Conservation (phyloP, 2,329 filamentous ascomycete species). For the Cercospora citrullina region DNA sequence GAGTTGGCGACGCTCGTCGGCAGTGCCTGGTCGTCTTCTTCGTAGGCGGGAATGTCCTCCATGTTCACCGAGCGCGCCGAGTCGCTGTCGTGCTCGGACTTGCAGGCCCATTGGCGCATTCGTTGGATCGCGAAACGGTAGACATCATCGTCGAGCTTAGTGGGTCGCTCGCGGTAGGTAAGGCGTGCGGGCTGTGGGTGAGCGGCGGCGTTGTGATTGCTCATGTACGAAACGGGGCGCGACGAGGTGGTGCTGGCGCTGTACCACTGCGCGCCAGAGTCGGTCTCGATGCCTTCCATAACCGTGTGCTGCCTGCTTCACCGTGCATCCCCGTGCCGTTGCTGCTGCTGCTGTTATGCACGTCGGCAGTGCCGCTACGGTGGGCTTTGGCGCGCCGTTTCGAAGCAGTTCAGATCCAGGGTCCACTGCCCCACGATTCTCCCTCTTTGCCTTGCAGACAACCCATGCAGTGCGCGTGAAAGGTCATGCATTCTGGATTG, state of each 20-base stretch:
- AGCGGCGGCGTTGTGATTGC: constrained; percentile 28
- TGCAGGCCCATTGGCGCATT: constrained; percentile 1
- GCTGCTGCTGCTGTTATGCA: constrained; percentile 1
- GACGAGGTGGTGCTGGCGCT: constrained; percentile 35
- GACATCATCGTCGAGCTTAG: constrained; percentile 29
- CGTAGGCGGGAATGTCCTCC: constrained; percentile 23
- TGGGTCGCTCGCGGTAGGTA: constrained; percentile 24
- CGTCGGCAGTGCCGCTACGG: not conserved
- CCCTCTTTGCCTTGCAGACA: not conserved
- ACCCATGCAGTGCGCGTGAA: not conserved
- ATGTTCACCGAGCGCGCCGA: constrained; percentile 11
- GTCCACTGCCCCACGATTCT: not conserved
- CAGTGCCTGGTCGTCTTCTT: constrained; percentile 18
- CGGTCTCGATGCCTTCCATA: constrained; percentile 18
- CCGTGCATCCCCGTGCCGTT: not conserved
- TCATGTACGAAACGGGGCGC: constrained; percentile 39
- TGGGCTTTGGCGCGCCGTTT: not conserved
- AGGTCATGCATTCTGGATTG: not conserved
- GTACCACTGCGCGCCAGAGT: constrained; percentile 29
- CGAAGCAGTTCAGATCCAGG: not conserved
- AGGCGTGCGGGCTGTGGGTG: constrained; percentile 10
- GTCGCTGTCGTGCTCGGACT: constrained; percentile 2
- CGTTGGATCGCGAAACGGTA: constrained; percentile 30
- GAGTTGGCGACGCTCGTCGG: constrained; percentile 36
- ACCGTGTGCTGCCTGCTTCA: not conserved